A percentile compares a stretch with the other conserved stretches of the same genome.
Conservation (phyloP, 192 early-diverging fungal species). For the Diversispora eburnea region DNA sequence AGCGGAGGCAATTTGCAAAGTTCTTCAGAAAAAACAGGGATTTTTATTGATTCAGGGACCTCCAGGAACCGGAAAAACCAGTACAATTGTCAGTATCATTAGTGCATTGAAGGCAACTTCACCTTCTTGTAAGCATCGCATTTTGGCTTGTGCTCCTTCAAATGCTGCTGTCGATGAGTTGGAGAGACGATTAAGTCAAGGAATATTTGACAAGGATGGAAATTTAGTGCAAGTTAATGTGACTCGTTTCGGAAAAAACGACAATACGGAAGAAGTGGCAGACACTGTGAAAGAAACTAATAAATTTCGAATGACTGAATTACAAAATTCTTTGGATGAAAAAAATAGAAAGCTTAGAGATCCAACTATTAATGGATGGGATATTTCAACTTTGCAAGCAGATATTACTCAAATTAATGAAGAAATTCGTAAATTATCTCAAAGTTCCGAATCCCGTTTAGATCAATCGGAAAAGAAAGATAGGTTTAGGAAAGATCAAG, state of each 20-base stretch:
- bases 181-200: conserved; percentile 76
- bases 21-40: conserved; percentile 59
- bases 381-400: conserved; percentile 29
- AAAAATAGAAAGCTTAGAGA: conserved; percentile 42
- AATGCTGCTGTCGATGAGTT: conserved; percentile 98
- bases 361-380: conserved; percentile 34
- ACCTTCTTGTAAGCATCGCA: conserved; percentile 27
- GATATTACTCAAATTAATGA: conserved; percentile 43
- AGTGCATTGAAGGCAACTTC: conserved; percentile 51
- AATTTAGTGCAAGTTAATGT: conserved; percentile 60
- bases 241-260: conserved; percentile 78
- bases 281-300: conserved; percentile 38
- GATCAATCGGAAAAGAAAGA: conserved; percentile 3
- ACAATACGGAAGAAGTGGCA: conserved; percentile 62
- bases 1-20: conserved; percentile 75
- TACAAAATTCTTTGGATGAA: conserved; percentile 24
- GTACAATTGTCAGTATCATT: conserved; percentile 84
- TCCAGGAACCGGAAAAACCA: conserved; percentile 66
- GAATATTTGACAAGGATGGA: conserved; percentile 62
- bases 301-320: conserved; percentile 37
- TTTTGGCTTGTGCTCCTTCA: conserved; percentile 91
- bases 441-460: no score
- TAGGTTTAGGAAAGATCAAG: not conserved
- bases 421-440: conserved; percentile 34
- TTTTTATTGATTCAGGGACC: conserved; percentile 89